Evolutionary conservation across 306 rosid genomes (phyloP), one percentile per base, ranked within the genome.

Genomic region (Vigna mungo): DNA sequence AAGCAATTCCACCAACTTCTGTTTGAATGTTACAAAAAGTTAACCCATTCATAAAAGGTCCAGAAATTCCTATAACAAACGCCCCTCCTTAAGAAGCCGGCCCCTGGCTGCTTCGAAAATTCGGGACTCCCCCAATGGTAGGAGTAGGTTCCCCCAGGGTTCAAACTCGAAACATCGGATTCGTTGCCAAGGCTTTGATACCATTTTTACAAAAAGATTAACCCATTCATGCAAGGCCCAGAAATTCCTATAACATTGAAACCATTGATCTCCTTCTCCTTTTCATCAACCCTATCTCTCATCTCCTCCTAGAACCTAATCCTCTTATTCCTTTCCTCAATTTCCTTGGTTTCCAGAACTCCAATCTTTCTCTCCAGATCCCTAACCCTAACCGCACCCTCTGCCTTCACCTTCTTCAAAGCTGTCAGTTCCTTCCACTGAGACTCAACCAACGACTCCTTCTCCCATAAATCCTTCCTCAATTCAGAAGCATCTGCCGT

Each of bases 321-420:
- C 80, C 80, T 88, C 88, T 89, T 96, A 78, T 88, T 89, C 89
- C 82, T 88, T 64, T 91, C 98, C 86, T 96, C 99, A n/a, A 85
- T 65, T 49, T 92, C 98, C 86, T 84, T 92, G 71, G 73, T 86
- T 84, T 96, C 99, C 70, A 95, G 68, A 72, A 80, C 85, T 53
- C 89, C 93, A 67, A 88, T 58, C 74, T 81, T 92, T 88, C 86
- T 95, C 92, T 95, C 99, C 86, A 92, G 86, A 68, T 95, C 98
- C 87, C 85, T 90, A 59, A 82, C 68, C 61, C 81, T 89, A 84
- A 27, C 85, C 54, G 86, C 97, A 60, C 74, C 76, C 77, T 88
- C 98, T 0, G 67, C 72, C 59, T 87, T 91, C 23, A 71, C 75
- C 54, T 83, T 77, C 87, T 82, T 95, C 82, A 89, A 75, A 6